Base-by-base conservation (phyloP, 306 rosid species). In the Prunus padus region DNA sequence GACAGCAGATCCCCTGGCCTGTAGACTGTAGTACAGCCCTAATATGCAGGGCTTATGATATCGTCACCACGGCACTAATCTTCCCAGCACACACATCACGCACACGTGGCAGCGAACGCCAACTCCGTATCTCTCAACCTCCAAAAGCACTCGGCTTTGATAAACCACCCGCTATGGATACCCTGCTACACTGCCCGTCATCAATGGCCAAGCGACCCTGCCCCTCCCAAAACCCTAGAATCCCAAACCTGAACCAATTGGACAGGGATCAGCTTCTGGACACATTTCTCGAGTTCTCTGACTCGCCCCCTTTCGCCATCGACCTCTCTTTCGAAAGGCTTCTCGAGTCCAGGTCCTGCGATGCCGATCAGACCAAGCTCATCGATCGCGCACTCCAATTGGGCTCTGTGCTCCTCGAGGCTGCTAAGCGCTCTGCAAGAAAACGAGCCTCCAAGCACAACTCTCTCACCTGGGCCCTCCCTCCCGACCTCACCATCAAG, bases 171-270 rank as follows among this genome's bases (percentile, higher is more conserved):
- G 85, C 82, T 75, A 87, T 91, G 97, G 97, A 87, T 79, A 46
- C 88, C 79, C 76, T 83, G 65, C 76, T 78, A 65, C 88, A 77
- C 84, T 76, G 46, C 82, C 85, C 87, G 4, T 76, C 88, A 7
- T 81, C 96, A 77, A 91, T 90, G 98, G 93, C 96, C 45, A 94
- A 94, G 82, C 90, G 98, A 63, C 96, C 94, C 4, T 94, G 98
- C 69, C 91, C 98, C 2, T 85, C 96, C 6, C 92, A 88, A 83
- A 90, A 88, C 89, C 96, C 96, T 82, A 82, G 84, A 23, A 47
- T 67, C 37, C 86, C 66, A 15, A 80, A 71, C 76, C 87, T 76
- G 59, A 42, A 79, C 60, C 90, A 79, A 19, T 72, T 80, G 20
- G 91, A 87, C 69, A 47, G 65, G 18, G 79, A 78, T 65, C 74